Conservation (phyloP, 441 rosid genomes). For the Eutrema salsugineum region DNA sequence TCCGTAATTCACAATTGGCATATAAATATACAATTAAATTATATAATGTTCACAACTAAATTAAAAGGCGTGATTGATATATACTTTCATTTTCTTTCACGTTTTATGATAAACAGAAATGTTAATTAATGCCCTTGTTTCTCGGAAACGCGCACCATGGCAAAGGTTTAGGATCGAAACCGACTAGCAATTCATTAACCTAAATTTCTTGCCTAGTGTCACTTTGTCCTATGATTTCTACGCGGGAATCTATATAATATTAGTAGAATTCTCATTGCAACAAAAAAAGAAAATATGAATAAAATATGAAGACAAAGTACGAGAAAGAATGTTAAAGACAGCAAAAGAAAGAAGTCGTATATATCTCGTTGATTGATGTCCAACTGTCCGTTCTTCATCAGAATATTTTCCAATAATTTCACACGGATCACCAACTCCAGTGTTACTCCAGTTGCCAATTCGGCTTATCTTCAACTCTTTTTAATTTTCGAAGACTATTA, state of each 20-base stretch:
- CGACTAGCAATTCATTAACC: neutral
- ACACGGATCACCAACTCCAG: constrained; percentile 21
- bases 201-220: neutral
- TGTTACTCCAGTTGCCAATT: constrained; percentile 24
- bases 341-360: neutral
- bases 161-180: neutral
- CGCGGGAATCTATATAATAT: neutral
- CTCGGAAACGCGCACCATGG: constrained; percentile 4
- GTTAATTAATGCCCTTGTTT: neutral
- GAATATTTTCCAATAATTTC: constrained; percentile 13
- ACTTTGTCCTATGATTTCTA: neutral
- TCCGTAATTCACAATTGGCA: neutral
- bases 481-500: neutral
- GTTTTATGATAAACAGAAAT: neutral
- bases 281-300: neutral
- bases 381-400: constrained; percentile 18
- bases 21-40: neutral
- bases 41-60: constrained; percentile 14
- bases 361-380: constrained; percentile 1
- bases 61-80: neutral
- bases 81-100: neutral
- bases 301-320: neutral
- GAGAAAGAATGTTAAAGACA: constrained; percentile 11
- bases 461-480: neutral
- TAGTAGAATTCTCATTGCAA: neutral